Evolutionary conservation across 2,329 filamentous ascomycete genomes (phyloP).

Genomic region (Immersiporthe knoxdaviesiana): DNA sequence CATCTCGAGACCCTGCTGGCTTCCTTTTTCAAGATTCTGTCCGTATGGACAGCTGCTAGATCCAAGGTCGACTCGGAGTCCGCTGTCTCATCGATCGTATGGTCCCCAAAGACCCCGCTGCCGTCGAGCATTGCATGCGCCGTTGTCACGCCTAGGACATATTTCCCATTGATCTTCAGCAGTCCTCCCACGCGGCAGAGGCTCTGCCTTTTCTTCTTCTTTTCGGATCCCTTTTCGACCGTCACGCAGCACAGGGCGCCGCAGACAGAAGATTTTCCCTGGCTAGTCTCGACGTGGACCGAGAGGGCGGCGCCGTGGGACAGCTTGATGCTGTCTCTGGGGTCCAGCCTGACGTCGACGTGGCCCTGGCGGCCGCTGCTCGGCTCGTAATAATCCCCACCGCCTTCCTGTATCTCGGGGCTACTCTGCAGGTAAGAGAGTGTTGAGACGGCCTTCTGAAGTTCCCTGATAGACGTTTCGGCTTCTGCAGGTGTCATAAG

Average conservation of each 20-base stretch:
- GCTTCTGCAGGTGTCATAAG: neutral
- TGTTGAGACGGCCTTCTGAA: slow-evolving; percentile 18
- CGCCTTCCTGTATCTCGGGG: slow-evolving; percentile 26
- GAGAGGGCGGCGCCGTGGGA: slow-evolving; percentile 15
- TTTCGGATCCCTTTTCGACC: neutral
- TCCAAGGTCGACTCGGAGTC: neutral
- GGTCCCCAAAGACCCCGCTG: slow-evolving; percentile 21
- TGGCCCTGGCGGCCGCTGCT: slow-evolving; percentile 16
- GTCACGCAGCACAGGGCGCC: slow-evolving; percentile 25
- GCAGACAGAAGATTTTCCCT: slow-evolving; percentile 10
- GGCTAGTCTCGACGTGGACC: slow-evolving; percentile 18
- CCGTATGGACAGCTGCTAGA: slow-evolving; percentile 19
- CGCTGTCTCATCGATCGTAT: slow-evolving; percentile 9
- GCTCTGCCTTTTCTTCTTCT: slow-evolving; percentile 1
- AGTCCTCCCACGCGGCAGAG: slow-evolving; percentile 25
- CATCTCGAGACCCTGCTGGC: slow-evolving; percentile 17
- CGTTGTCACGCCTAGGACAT: slow-evolving; percentile 22
- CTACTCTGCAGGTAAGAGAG: slow-evolving; percentile 19
- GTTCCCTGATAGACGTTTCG: slow-evolving; percentile 7
- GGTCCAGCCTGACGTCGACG: slow-evolving; percentile 12
- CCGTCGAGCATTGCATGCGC: slow-evolving; percentile 26
- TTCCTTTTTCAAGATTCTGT: slow-evolving; percentile 9
- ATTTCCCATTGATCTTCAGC: slow-evolving; percentile 26
- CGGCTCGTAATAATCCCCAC: slow-evolving; percentile 16
- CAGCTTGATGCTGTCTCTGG: slow-evolving; percentile 22